Evolutionary conservation across 176 grass and related monocot species (phyloP), one percentile per base, ranked within the genome.

Genomic region (Bromus sterilis): DNA sequence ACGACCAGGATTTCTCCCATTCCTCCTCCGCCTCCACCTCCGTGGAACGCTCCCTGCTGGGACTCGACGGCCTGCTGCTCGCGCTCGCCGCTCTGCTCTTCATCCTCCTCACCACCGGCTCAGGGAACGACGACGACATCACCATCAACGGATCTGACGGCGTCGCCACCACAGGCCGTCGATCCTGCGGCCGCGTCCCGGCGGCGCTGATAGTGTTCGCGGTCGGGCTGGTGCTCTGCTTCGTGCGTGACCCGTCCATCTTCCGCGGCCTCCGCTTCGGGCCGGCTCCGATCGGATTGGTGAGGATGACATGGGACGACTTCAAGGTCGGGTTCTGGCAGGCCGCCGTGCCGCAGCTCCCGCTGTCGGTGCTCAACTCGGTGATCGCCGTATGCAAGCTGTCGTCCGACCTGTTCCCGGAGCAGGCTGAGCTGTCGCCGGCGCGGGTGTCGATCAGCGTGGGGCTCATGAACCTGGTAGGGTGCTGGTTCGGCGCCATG

Each of bases 401-500:
- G 33, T 94, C 94, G 18, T 90, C 94, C 13, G 94, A 97, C 11
- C 87, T 97, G 61, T 97, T 97, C 90, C 94, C 91, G 2, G 91
- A 88, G 0, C 66, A 78, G 9, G 42, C 48, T 12, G 88, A 97
- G 83, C 85, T 94, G 7, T 97, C 92, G 3, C 82, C 87, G 48
- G 85, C 85, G 62, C 74, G 87, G 15, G 94, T 97, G 14, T 97
- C 94, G 18, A 60, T 94, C 15, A 97, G 92, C 86, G 89, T 97
- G 0, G 94, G 94, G 32, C 33, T 89, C 35, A 94, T 97, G 94
- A 94, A 97, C 43, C 56, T 97, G 49, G 82, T 97, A 4, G 94
- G 94, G 1, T 97, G 94, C 85, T 97, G 92, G 94, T 97, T 97
- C 69, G 94, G 94, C 60, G 94, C 94, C 85, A 92, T 97, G 92